These are phyloP conservation scores for Linnemannia schmuckeri DNA, from an alignment of 192 early-diverging fungal species.

Conservation along the genomic window DNA sequence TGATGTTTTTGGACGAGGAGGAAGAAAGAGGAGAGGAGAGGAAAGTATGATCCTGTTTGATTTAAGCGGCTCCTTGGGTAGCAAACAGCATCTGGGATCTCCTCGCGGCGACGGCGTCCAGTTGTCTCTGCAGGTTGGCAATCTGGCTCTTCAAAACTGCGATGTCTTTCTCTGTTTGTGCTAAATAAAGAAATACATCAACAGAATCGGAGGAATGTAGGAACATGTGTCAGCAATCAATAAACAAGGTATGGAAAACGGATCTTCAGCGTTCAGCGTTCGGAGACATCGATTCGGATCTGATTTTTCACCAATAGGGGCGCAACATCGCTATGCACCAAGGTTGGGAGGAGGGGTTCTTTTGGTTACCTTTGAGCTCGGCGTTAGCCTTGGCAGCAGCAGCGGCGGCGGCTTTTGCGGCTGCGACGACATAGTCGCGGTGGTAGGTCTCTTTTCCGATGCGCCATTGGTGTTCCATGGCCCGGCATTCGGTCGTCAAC, in stretches of 20 bases:
- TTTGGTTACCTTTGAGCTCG: constrained; percentile 16
- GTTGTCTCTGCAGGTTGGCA: constrained; percentile 20
- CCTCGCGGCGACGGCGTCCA: constrained; percentile 22
- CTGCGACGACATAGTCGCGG: constrained; percentile 21
- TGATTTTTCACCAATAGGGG: neutral
- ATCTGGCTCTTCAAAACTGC: constrained; percentile 18
- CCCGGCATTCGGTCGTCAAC: constrained; percentile 16
- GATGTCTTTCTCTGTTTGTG: constrained; percentile 21
- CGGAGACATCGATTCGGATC: neutral
- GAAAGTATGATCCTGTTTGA: neutral
- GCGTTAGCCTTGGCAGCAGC: constrained; percentile 7
- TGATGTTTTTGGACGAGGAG: too few species aligned
- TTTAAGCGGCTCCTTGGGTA: constrained; percentile 1
- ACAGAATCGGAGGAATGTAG: neutral
- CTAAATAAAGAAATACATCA: neutral
- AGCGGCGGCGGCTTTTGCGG: constrained; percentile 22
- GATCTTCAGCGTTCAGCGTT: neutral
- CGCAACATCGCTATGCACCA: too few species aligned
- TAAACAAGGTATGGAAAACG: neutral
- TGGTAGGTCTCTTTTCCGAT: constrained; percentile 21
- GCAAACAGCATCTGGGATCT: constrained; percentile 24
- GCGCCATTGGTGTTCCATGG: constrained; percentile 30
- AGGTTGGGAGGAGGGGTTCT: neutral
- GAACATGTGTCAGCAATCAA: neutral
- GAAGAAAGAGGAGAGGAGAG: neutral